phyloP scores from a whole-genome alignment of 768 basidiomycete species.

The Mycena galopus region DNA sequence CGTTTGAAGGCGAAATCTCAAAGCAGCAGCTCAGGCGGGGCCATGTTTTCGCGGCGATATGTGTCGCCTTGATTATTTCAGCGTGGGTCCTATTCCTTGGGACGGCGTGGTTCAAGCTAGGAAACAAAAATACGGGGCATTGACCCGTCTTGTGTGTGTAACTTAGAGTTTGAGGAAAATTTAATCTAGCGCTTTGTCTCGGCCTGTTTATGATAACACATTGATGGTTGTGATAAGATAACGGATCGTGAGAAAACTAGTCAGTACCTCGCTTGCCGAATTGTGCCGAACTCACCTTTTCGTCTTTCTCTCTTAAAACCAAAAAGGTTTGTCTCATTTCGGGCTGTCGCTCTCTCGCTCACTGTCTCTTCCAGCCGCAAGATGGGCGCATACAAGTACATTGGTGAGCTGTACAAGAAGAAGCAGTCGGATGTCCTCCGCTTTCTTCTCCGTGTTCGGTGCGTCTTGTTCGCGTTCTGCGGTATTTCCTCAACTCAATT shows the following conservation, averaged over 20 bases:
- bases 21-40: constrained; percentile 61
- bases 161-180: too few relatives aligned
- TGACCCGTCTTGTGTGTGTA: background rate
- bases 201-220: too few relatives aligned
- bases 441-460: constrained; percentile 97
- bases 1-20: constrained; percentile 32
- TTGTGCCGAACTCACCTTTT: background rate
- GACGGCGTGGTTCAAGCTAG: constrained; percentile 70
- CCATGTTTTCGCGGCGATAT: constrained; percentile 59
- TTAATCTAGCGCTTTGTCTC: too few relatives aligned
- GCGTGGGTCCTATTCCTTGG: constrained; percentile 77
- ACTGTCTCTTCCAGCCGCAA: constrained; percentile 56
- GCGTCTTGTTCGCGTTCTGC: constrained; percentile 43
- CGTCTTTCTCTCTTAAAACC: background rate
- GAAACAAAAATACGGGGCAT: constrained; percentile 47
- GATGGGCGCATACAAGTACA: constrained; percentile 97
- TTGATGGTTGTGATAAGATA: background rate
- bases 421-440: constrained; percentile 98
- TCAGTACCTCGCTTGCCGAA: background rate
- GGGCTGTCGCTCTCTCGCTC: background rate
- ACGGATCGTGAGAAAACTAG: background rate
- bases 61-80: constrained; percentile 56
- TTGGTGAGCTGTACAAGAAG: constrained; percentile 98
- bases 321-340: constrained; percentile 29
- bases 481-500: background rate